These are phyloP conservation scores for Thielaviopsis populi DNA, from an alignment of 2,329 filamentous ascomycete species.

Conservation along the genomic window DNA sequence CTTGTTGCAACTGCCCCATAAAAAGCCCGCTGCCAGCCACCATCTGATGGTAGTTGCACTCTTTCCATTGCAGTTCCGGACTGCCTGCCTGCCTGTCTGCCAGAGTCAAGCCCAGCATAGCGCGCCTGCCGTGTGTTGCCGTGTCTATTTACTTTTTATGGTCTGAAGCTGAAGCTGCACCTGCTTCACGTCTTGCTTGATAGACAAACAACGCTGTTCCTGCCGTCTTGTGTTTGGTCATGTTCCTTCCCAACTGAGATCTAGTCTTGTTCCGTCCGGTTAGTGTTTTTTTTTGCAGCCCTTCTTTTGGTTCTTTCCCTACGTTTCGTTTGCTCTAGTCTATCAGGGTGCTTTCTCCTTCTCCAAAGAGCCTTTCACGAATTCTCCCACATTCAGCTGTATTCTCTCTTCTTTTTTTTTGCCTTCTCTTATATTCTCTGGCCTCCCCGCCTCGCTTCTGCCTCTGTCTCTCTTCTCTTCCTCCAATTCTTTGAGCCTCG, in stretches of 20 bases:
- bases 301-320: slow-evolving; percentile 4
- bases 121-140: neutral
- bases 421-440: neutral
- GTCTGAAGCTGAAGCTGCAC: neutral
- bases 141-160: neutral
- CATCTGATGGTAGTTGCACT: neutral
- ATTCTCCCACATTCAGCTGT: neutral
- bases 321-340: neutral
- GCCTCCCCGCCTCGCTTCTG: neutral
- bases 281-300: neutral
- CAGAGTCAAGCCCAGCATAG: too few relatives aligned
- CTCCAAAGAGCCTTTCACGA: neutral
- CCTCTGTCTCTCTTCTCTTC: neutral
- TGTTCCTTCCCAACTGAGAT: neutral
- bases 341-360: neutral
- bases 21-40: neutral
- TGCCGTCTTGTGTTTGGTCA: neutral
- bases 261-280: neutral
- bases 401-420: neutral
- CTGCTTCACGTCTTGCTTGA: neutral
- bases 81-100: too few relatives aligned
- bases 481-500: neutral
- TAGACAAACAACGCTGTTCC: neutral
- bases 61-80: too few relatives aligned
- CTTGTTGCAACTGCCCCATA: neutral